phyloP scores from a whole-genome alignment of 2,329 filamentous ascomycete genomes.

The Bipolaris victoriae region DNA sequence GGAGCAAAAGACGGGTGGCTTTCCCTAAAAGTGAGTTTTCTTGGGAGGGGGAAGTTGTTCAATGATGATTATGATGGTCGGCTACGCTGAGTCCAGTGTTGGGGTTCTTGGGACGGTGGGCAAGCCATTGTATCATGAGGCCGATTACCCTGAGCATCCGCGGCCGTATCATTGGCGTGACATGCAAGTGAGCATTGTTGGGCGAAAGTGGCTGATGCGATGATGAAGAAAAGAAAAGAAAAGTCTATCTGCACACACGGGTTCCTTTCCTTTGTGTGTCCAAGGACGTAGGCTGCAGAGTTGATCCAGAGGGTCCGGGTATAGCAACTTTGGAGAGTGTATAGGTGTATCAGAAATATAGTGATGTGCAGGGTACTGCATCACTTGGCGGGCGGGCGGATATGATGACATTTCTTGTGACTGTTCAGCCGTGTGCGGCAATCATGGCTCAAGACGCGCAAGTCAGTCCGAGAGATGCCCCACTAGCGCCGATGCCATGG shows the following conservation, averaged over 20 bases:
- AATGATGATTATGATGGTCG: neutral
- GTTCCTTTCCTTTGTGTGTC: neutral
- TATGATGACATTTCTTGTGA: constrained; percentile 25
- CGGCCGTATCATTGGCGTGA: neutral
- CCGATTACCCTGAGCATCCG: neutral
- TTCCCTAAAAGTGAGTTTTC: neutral
- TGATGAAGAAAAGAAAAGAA: neutral
- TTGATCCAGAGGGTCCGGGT: constrained; percentile 14
- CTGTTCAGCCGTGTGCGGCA: constrained; percentile 3
- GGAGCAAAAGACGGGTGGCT: constrained; percentile 14
- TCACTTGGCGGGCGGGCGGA: constrained; percentile 20
- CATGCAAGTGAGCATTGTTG: neutral
- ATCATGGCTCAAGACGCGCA: constrained; percentile 13
- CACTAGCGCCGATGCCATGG: constrained; percentile 9
- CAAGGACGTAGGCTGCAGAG: neutral
- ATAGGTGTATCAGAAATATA: constrained; percentile 23
- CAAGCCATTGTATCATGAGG: neutral
- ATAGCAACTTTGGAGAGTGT: constrained; percentile 26
- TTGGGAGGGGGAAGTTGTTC: too few relatives aligned
- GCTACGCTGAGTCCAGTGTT: constrained; percentile 7
- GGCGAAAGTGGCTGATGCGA: neutral
- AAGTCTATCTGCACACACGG: constrained; percentile 1
- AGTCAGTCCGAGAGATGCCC: constrained; percentile 13
- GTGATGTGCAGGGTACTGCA: constrained; percentile 35
- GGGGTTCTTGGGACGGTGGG: neutral